Conservation (phyloP, 2,329 filamentous ascomycete species). For the Diaporthe sp. region DNA sequence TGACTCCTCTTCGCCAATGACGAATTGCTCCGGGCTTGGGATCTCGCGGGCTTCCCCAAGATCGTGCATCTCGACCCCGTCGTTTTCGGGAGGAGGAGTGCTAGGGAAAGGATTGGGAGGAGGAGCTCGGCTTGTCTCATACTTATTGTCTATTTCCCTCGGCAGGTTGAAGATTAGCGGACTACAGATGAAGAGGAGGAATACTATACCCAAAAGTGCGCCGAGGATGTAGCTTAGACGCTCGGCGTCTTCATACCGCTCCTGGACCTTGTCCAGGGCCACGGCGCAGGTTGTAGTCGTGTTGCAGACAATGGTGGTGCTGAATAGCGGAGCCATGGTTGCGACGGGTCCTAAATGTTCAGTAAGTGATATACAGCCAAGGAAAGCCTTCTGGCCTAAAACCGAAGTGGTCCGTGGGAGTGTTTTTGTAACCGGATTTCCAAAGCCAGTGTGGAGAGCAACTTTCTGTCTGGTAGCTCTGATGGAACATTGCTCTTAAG, state of each 20-base stretch:
- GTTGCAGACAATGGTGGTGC: constrained; percentile 4
- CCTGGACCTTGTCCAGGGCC: neutral
- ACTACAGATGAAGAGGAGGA: neutral
- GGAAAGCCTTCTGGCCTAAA: neutral
- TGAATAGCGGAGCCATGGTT: constrained; percentile 7
- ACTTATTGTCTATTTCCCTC: neutral
- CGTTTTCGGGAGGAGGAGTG: neutral
- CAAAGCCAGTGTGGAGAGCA: neutral
- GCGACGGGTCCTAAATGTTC: neutral
- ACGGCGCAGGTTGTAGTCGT: neutral
- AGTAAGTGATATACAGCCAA: neutral
- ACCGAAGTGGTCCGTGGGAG: neutral
- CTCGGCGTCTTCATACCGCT: neutral
- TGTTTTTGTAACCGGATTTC: neutral
- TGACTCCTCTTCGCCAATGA: neutral
- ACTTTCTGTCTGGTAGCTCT: neutral
- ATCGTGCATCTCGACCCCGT: neutral
- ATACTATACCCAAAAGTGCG: neutral
- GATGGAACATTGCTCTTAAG: neutral
- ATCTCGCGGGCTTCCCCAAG: rapidly evolving
- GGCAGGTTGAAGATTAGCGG: constrained; percentile 1
- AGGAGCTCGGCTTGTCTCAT: neutral
- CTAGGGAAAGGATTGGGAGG: neutral
- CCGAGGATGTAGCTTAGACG: neutral
- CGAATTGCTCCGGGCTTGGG: neutral